phyloP scores from a whole-genome alignment of 2,329 filamentous ascomycete species.

The Pseudocercospora musae region DNA sequence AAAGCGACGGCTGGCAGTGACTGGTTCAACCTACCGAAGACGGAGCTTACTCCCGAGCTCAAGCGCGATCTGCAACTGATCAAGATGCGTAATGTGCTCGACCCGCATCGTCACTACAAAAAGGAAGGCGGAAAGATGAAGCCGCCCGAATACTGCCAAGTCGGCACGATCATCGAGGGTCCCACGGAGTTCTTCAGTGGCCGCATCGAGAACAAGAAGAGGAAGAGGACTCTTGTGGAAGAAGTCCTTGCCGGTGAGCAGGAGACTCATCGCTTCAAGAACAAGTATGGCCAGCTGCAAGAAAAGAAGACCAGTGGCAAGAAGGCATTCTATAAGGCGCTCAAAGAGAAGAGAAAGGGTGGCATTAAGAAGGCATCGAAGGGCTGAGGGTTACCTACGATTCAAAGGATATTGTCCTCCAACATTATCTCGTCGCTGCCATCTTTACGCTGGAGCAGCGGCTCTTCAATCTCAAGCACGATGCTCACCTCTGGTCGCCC shows the following conservation, averaged over 20 bases:
- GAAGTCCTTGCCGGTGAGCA: conserved; percentile 71
- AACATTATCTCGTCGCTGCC: too few relatives aligned
- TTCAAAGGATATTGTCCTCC: too few relatives aligned
- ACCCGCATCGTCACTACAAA: conserved; percentile 87
- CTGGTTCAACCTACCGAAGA: conserved; percentile 88
- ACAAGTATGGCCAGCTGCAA: conserved; percentile 85
- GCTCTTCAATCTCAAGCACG: too few relatives aligned
- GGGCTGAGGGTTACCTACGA: conserved; percentile 19
- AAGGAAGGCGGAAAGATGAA: conserved; percentile 71
- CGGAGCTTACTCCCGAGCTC: conserved; percentile 76
- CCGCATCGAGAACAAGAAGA: conserved; percentile 79
- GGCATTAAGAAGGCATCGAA: conserved; percentile 34
- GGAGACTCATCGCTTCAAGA: conserved; percentile 69
- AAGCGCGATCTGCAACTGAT: conserved; percentile 87
- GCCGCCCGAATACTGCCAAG: conserved; percentile 78
- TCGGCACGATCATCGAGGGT: conserved; percentile 84
- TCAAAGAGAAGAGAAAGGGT: conserved; percentile 58
- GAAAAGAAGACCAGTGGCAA: conserved; percentile 78
- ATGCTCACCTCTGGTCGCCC: too few relatives aligned
- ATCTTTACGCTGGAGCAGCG: too few relatives aligned
- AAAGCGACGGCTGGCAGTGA: conserved; percentile 69
- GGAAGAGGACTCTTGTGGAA: conserved; percentile 81
- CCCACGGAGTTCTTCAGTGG: conserved; percentile 82
- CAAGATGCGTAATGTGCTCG: conserved; percentile 82
- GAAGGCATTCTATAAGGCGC: conserved; percentile 81